Conservation (phyloP, 371 early-diverging fungal genomes). For the Mortierella sp. region DNA sequence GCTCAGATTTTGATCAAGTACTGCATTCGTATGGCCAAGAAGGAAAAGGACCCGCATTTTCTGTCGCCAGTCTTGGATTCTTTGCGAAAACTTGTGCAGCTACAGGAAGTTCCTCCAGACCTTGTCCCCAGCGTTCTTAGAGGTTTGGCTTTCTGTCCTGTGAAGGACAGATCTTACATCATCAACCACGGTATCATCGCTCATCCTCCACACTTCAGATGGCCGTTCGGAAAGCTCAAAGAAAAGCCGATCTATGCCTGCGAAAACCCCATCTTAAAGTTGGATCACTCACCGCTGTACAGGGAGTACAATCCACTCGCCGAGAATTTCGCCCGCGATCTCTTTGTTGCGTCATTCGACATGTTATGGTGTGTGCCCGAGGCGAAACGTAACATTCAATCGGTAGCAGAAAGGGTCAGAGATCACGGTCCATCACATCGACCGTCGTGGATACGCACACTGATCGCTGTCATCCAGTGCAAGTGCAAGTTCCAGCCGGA, state of each 20-base stretch:
- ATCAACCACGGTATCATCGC: slow-evolving; percentile 18
- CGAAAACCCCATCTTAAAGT: slow-evolving; percentile 10
- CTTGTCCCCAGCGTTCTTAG: not conserved
- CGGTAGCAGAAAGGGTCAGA: not conserved
- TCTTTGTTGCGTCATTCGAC: slow-evolving; percentile 23
- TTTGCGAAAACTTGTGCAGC: not conserved
- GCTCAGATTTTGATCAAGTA: slow-evolving; percentile 11
- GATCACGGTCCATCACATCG: not conserved
- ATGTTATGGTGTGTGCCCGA: slow-evolving; percentile 7
- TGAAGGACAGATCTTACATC: not conserved
- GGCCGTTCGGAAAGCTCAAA: slow-evolving; percentile 1
- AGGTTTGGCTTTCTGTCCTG: slow-evolving; percentile 3
- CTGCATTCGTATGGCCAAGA: slow-evolving; percentile 8
- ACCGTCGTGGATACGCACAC: slow-evolving; percentile 8
- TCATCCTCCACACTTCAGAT: slow-evolving; percentile 1
- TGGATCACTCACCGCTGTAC: not conserved
- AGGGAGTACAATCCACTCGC: slow-evolving; percentile 2
- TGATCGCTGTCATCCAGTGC: not conserved
- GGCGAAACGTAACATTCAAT: not conserved
- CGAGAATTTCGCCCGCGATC: slow-evolving; percentile 14
- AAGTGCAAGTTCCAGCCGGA: slow-evolving; percentile 5
- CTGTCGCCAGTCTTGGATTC: not conserved
- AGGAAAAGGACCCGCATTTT: not conserved
- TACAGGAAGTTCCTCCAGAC: not conserved
- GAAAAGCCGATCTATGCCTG: slow-evolving; percentile 6